Conservation (phyloP, 1,139 yeast species). For the Diutina rugosa region DNA sequence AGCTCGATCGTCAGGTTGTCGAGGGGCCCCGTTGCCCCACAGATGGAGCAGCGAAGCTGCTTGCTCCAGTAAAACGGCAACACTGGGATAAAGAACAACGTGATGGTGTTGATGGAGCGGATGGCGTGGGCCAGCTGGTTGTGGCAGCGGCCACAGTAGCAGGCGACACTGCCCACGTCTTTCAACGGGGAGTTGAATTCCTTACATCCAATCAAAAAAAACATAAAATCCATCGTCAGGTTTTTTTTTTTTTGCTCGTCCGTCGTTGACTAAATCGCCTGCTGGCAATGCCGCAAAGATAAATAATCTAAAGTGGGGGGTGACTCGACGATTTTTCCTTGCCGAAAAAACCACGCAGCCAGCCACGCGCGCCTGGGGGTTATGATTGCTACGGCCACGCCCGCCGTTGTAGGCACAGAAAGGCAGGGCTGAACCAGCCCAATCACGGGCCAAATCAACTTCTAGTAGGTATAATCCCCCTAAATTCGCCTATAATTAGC, state of each 20-base stretch:
- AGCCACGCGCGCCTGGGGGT: not conserved
- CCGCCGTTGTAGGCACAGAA: not conserved
- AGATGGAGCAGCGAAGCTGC: slow-evolving; percentile 27
- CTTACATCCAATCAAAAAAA: slow-evolving; percentile 1
- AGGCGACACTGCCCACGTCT: slow-evolving; percentile 7
- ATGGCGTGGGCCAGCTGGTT: slow-evolving; percentile 32
- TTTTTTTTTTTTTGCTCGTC: not conserved
- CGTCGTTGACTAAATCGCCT: not conserved
- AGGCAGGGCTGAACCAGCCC: not conserved
- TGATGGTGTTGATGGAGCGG: slow-evolving; percentile 28
- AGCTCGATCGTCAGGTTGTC: slow-evolving; percentile 17
- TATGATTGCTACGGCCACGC: not conserved
- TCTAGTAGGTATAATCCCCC: too few relatives aligned
- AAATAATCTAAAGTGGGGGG: not conserved
- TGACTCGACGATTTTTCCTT: not conserved
- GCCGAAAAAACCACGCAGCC: not conserved
- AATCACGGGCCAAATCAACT: too few relatives aligned
- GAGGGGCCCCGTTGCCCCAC: slow-evolving; percentile 30
- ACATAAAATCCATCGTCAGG: not conserved
- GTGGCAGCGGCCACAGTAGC: slow-evolving; percentile 27
- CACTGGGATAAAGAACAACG: slow-evolving; percentile 32
- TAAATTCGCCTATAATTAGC: too few relatives aligned
- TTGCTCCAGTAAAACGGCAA: slow-evolving; percentile 29
- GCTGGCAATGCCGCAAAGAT: not conserved
- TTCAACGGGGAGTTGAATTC: slow-evolving; percentile 7